Base-by-base conservation (phyloP, 2,329 filamentous ascomycete genomes). In the Curvularia sp. region DNA sequence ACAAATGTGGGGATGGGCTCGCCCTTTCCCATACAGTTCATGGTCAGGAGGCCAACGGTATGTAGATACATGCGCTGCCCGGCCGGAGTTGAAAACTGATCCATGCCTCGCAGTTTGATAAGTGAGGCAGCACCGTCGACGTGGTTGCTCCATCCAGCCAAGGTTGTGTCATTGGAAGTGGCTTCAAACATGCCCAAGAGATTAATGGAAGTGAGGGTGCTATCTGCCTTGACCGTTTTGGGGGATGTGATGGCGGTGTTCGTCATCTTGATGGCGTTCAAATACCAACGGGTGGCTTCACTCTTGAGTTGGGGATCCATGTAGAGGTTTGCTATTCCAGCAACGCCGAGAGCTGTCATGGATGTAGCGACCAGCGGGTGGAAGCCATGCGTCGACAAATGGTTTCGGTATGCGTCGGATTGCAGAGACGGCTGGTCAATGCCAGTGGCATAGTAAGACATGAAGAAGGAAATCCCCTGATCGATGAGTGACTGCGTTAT, bases 341-440 rank as follows among this genome's bases (percentile, higher is more conserved):
- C 69, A 3, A 77, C 60, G 6, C 74, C 74, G 7, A 77, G 57
- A 9, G 74, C 74, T 6, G 73, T 74, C 74, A 77, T 76, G 3
- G 67, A 59, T 3, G 69, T 73, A 5, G 72, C 68, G 13, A 74
- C 61, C 4, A 75, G 57, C 1, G 73, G 73, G 49, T 74, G 72
- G 36, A 76, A 75, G 2, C 73, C 73, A 32, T 67, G 54, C 2
- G 73, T 74, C 23, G 66, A 65, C 0, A 76, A 51, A 52, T 76
- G 62, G 6, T 60, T 53, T 49, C 66, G 58, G 43, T 73, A 73
- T 0, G 51, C 57, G 1, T 63, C 41, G 0, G 71, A 73, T 13
- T 67, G 55, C 5, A 72, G 43, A 1, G 72, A 65, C 3, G 73
- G 73, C 47, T 72, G 64, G 21, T 76, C 72, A 3, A 74, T 8